A percentile compares a stretch with the other conserved stretches of the same genome.
phyloP scores from a whole-genome alignment of 2,329 filamentous ascomycete genomes.

The Calonectria ilicicola region DNA sequence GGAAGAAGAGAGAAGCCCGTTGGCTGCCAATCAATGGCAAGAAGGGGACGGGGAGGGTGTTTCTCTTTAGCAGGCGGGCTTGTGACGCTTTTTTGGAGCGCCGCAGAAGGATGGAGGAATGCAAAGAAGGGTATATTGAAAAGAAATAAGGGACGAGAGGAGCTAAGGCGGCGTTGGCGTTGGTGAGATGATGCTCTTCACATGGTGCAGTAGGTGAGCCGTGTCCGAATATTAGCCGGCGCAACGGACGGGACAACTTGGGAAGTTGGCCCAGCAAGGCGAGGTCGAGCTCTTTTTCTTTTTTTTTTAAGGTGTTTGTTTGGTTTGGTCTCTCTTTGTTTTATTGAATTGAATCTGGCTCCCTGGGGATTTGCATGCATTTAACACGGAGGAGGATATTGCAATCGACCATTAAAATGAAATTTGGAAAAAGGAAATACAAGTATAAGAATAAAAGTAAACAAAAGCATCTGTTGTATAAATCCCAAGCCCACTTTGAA shows the following conservation, averaged over 20 bases:
- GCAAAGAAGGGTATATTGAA: constrained; percentile 11
- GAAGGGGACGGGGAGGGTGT: neutral
- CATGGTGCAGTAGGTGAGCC: constrained; percentile 5
- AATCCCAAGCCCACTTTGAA: neutral
- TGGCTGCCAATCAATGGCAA: constrained; percentile 24
- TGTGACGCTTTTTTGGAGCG: neutral
- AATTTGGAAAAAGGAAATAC: neutral
- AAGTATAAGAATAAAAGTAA: neutral
- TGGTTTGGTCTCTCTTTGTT: too few species aligned
- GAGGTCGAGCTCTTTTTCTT: neutral
- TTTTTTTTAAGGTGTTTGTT: too few species aligned
- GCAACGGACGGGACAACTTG: constrained; percentile 14
- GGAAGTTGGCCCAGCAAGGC: neutral
- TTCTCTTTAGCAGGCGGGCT: neutral
- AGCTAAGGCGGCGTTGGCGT: constrained; percentile 7
- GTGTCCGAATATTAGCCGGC: constrained; percentile 32
- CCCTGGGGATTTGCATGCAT: neutral
- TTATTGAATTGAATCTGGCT: neutral
- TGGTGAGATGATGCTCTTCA: constrained; percentile 8
- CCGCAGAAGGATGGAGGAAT: constrained; percentile 15
- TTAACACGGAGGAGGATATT: neutral
- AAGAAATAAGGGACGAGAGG: constrained; percentile 10
- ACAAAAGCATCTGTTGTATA: neutral
- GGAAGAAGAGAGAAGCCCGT: neutral
- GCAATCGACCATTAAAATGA: neutral